Conservation (phyloP, 2,329 filamentous ascomycete genomes). For the Fusarium sp. region DNA sequence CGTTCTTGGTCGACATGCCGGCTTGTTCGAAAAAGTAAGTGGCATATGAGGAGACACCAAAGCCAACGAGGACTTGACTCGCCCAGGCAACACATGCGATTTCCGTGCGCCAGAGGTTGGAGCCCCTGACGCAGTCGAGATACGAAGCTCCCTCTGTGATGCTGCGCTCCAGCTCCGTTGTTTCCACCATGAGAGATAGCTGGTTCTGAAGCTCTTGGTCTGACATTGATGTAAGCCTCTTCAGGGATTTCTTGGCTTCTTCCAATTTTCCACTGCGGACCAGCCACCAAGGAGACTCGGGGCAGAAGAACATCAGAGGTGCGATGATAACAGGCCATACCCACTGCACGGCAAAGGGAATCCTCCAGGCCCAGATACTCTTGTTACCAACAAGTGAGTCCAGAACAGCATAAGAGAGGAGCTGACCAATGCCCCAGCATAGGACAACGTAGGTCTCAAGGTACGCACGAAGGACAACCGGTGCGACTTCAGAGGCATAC, state of each 20-base stretch:
- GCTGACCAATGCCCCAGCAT: constrained; percentile 55
- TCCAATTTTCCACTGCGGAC: constrained; percentile 31
- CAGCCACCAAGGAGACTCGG: constrained; percentile 51
- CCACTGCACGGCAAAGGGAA: constrained; percentile 53
- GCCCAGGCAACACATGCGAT: constrained; percentile 49
- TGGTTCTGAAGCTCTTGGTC: not conserved
- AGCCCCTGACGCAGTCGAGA: constrained; percentile 54
- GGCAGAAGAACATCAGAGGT: constrained; percentile 43
- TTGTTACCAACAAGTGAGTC: not conserved
- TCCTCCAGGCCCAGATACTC: constrained; percentile 49
- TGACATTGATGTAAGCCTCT: not conserved
- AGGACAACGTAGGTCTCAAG: constrained; percentile 56
- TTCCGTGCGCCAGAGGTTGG: constrained; percentile 54
- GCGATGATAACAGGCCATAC: constrained; percentile 46
- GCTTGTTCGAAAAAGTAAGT: not conserved
- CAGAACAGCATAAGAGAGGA: constrained; percentile 49
- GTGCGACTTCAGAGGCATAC: constrained; percentile 57
- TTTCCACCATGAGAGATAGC: constrained; percentile 57
- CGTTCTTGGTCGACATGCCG: not conserved
- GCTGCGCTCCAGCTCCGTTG: constrained; percentile 40
- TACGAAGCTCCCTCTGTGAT: not conserved
- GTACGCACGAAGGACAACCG: constrained; percentile 53
- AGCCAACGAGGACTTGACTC: not conserved
- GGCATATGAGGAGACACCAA: not conserved
- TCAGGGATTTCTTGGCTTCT: not conserved